A percentile compares a stretch with the other conserved stretches of the same genome.
phyloP scores from a whole-genome alignment of 2,329 filamentous ascomycete species.

The Chaetothyriales sp. region DNA sequence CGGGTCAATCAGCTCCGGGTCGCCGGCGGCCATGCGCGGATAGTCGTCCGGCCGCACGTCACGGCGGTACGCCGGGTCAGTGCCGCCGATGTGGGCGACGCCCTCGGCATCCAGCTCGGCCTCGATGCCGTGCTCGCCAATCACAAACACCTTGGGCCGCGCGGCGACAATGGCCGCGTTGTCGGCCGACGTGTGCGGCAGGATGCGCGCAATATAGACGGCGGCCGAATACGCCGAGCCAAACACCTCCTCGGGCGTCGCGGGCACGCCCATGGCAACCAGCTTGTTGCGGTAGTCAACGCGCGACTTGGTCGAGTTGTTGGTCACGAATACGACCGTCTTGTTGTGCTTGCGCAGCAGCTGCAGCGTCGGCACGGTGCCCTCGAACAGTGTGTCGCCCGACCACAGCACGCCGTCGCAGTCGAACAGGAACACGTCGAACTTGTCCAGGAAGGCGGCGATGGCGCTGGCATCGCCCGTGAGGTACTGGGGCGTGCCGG shows the following conservation, averaged over 20 bases:
- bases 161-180: constrained; percentile 28
- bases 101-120: constrained; percentile 70
- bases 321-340: constrained; percentile 88
- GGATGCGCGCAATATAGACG: constrained; percentile 88
- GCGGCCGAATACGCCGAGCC: constrained; percentile 89
- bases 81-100: constrained; percentile 71
- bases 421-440: constrained; percentile 94
- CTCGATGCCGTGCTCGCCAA: constrained; percentile 86
- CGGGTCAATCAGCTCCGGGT: constrained; percentile 63
- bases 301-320: constrained; percentile 96
- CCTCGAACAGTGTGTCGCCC: constrained; percentile 76
- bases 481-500: constrained; percentile 43
- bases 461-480: constrained; percentile 67
- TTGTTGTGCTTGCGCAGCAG: constrained; percentile 77
- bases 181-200: constrained; percentile 28
- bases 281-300: constrained; percentile 89
- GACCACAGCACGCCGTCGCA: constrained; percentile 98
- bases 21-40: constrained; percentile 53
- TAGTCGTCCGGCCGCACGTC: constrained; percentile 75
- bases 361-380: constrained; percentile 70
- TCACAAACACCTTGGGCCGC: constrained; percentile 85
- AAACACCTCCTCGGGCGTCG: constrained; percentile 70
- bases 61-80: constrained; percentile 61
- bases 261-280: constrained; percentile 61
- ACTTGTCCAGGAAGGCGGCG: constrained; percentile 71